Evolutionary conservation across 225 moss, liverwort and hornwort species (phyloP).

Genomic region (Bryoerythrophyllum caledonicum): DNA sequence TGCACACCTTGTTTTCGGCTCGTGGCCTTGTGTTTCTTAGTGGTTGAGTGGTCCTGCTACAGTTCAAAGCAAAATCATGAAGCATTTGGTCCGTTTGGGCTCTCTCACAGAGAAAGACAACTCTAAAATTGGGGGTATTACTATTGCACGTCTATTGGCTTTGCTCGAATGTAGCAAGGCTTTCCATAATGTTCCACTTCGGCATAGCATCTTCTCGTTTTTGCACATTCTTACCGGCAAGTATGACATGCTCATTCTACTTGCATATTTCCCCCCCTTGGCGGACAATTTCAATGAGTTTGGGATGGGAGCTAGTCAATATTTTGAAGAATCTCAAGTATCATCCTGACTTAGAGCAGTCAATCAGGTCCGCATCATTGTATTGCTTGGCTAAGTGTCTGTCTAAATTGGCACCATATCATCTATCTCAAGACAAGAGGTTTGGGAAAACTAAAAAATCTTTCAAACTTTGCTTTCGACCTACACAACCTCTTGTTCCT

Average conservation of each 20-base stretch:
- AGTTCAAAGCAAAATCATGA: conserved; percentile 93
- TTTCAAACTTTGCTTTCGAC: conserved; percentile 57
- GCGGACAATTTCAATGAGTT: neutral
- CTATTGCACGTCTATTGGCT: conserved; percentile 54
- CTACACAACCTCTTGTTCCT: conserved; percentile 35
- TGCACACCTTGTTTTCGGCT: too few species aligned
- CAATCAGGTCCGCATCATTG: conserved; percentile 72
- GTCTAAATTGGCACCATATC: conserved; percentile 41
- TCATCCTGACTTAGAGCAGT: conserved; percentile 19
- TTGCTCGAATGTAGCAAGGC: conserved; percentile 57
- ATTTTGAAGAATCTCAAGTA: conserved; percentile 6
- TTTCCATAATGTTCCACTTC: conserved; percentile 78
- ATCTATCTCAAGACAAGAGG: conserved; percentile 52
- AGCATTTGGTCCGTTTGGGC: conserved; percentile 66
- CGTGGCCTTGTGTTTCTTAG: conserved; percentile 20
- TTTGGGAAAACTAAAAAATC: conserved; percentile 50
- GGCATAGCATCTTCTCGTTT: conserved; percentile 78
- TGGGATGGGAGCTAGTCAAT: neutral
- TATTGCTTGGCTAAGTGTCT: conserved; percentile 58
- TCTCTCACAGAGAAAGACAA: conserved; percentile 49
- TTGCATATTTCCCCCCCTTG: neutral
- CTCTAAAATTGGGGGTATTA: conserved; percentile 47
- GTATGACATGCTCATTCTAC: conserved; percentile 38
- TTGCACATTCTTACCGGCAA: conserved; percentile 94
- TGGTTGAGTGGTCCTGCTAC: conserved; percentile 37